Base-by-base conservation (phyloP, 2,329 filamentous ascomycete genomes). In the Penicillium polonicum region DNA sequence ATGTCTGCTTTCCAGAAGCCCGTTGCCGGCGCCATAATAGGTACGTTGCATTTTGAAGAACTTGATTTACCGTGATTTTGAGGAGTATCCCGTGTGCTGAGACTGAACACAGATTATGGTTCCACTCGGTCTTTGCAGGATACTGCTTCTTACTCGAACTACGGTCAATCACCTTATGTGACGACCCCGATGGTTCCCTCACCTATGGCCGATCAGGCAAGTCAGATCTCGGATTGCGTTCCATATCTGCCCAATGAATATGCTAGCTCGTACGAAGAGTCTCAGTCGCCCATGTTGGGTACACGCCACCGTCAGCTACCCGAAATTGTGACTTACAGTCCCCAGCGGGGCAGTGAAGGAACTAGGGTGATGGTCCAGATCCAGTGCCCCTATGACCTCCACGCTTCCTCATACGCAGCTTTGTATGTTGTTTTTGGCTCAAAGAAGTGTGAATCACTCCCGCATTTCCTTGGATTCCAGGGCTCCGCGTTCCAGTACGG, bases 1-100 rank as follows among this genome's bases (percentile, higher is more conserved):
- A 92, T 92, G 89, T 88, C 90, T 76, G 88, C 88, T 78, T 92
- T 91, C 82, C 82, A 83, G 71, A 96, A 95, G 78, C 78, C 85
- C 58, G 86, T 89, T 75, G 82, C 87, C 77, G 82, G 88, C 75
- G 88, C 88, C 75, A 84, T 92, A 80, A 89, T 93, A 78, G 89
- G 92, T 95, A 81, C 80, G 91, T 87, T 60, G 23, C 17, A 52
- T 51, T 35, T 35, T 38, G 36, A 23, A 35, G 19, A 31, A 51
- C 25, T 39, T n/a, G 21, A 5, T 31, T 19, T 54, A 39, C 23
- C 39, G 15, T 57, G 43, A 33, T 53, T 23, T 35, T 31, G 38
- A 29, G 33, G 23, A 36, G 43, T 23, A 36, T 50, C 45, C 59
- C 48, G 65, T 67, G 52, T 66, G 54, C 59, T 60, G 19, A 63